phyloP scores from a whole-genome alignment of 1,284 basidiomycete species.

The Neonothopanus nambi region DNA sequence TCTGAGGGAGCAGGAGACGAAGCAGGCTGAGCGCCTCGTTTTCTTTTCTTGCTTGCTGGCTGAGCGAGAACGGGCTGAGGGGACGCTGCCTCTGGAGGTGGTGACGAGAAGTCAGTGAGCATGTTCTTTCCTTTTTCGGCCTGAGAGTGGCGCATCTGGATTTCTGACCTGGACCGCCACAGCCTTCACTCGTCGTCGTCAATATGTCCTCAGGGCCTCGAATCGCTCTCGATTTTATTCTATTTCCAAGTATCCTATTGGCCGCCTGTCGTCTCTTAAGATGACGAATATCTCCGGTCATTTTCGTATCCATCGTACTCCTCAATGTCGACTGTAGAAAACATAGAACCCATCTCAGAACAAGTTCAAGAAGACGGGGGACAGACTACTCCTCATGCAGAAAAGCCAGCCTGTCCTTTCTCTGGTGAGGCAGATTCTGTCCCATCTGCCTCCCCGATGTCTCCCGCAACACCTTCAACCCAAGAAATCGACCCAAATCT shows the following conservation, averaged over 20 bases:
- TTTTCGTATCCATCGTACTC: neutral
- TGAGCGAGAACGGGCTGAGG: conserved; percentile 9
- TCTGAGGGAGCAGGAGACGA: conserved; percentile 49
- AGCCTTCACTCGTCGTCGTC: too few species aligned
- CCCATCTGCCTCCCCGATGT: neutral
- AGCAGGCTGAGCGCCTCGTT: conserved; percentile 36
- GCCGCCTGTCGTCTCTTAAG: too few species aligned
- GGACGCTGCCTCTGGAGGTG: conserved; percentile 21
- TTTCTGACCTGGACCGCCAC: neutral
- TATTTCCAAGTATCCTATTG: neutral
- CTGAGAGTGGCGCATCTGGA: neutral
- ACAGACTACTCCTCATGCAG: conserved; percentile 6
- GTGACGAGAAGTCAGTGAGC: conserved; percentile 29
- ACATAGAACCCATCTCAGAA: neutral
- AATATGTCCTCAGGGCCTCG: neutral
- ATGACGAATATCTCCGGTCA: neutral
- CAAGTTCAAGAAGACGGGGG: neutral
- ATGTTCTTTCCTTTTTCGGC: conserved; percentile 12
- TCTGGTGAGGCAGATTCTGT: neutral
- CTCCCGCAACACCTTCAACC: neutral
- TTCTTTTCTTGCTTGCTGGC: conserved; percentile 37
- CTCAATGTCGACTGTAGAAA: neutral
- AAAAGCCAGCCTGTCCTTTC: neutral
- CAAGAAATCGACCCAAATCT: conserved; percentile 15
- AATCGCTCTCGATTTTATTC: neutral